phyloP scores from a whole-genome alignment of 2,329 filamentous ascomycete genomes.

The Diaporthe ilicicola region DNA sequence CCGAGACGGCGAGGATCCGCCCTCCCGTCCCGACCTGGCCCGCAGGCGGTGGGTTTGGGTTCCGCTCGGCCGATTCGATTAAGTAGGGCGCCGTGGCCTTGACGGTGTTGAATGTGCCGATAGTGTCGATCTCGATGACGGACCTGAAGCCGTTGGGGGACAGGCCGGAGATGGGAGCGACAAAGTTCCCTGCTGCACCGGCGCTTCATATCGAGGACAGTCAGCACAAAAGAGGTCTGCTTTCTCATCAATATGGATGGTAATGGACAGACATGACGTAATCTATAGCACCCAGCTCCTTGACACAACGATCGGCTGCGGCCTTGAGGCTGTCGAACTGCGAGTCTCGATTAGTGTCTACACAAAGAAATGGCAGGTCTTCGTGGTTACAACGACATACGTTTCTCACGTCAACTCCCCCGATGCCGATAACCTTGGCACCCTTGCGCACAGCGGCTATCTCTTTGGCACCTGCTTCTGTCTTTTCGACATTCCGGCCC shows the following conservation, averaged over 20 bases:
- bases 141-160: slow-evolving; percentile 91
- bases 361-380: not conserved
- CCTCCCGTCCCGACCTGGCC: slow-evolving; percentile 71
- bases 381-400: slow-evolving; percentile 48
- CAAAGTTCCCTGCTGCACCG: slow-evolving; percentile 94
- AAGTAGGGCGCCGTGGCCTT: slow-evolving; percentile 91
- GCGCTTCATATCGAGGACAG: slow-evolving; percentile 62
- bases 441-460: slow-evolving; percentile 82
- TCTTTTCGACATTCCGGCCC: slow-evolving; percentile 89
- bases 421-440: slow-evolving; percentile 86
- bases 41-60: slow-evolving; percentile 65
- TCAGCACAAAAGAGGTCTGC: slow-evolving; percentile 5
- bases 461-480: slow-evolving; percentile 79
- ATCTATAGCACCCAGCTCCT: slow-evolving; percentile 88
- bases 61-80: slow-evolving; percentile 73
- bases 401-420: slow-evolving; percentile 80
- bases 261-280: slow-evolving; percentile 79
- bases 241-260: too few relatives aligned
- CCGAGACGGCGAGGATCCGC: slow-evolving; percentile 88
- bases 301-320: slow-evolving; percentile 81
- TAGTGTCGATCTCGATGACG: slow-evolving; percentile 94
- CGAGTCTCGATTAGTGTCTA: slow-evolving; percentile 2
- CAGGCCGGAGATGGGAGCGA: slow-evolving; percentile 83
- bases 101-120: slow-evolving; percentile 93
- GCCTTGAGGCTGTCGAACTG: slow-evolving; percentile 71